A percentile compares a stretch with the other conserved stretches of the same genome.
These are phyloP conservation scores for Microcyclospora tardicrescens DNA, from an alignment of 2,329 filamentous ascomycete genomes.

Conservation along the genomic window DNA sequence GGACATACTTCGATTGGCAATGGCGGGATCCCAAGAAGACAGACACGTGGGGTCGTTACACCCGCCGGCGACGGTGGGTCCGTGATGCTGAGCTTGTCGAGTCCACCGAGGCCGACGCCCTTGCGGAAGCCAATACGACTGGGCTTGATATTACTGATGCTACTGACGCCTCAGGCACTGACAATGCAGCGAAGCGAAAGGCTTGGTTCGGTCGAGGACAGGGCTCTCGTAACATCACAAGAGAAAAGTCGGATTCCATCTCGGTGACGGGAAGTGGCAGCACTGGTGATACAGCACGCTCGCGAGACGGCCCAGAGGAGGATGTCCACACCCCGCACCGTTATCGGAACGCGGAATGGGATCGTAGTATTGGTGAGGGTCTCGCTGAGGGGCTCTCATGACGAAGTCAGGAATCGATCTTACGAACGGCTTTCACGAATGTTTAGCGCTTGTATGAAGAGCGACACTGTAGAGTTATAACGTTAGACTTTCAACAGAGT, in stretches of 20 bases:
- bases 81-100: constrained; percentile 93
- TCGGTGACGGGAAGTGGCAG: constrained; percentile 12
- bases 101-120: constrained; percentile 24
- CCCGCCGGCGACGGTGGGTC: constrained; percentile 86
- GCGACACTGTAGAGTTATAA: too few species aligned
- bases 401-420: too few species aligned
- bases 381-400: constrained; percentile 56
- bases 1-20: constrained; percentile 99
- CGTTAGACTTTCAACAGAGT: too few species aligned
- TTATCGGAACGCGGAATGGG: constrained; percentile 38
- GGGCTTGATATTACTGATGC: constrained; percentile 3
- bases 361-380: constrained; percentile 75
- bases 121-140: constrained; percentile 4
- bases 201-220: constrained; percentile 19
- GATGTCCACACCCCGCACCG: constrained; percentile 39
- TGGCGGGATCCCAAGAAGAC: constrained; percentile 83
- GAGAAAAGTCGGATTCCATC: constrained; percentile 12
- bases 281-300: constrained; percentile 16
- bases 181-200: constrained; percentile 12
- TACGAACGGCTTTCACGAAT: too few species aligned
- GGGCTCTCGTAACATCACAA: not conserved
- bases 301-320: constrained; percentile 25
- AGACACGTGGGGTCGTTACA: constrained; percentile 92
- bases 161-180: constrained; percentile 10
- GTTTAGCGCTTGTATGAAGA: too few species aligned